Conservation (phyloP, 1,284 basidiomycete genomes). For the Ceratobasidium sp. region DNA sequence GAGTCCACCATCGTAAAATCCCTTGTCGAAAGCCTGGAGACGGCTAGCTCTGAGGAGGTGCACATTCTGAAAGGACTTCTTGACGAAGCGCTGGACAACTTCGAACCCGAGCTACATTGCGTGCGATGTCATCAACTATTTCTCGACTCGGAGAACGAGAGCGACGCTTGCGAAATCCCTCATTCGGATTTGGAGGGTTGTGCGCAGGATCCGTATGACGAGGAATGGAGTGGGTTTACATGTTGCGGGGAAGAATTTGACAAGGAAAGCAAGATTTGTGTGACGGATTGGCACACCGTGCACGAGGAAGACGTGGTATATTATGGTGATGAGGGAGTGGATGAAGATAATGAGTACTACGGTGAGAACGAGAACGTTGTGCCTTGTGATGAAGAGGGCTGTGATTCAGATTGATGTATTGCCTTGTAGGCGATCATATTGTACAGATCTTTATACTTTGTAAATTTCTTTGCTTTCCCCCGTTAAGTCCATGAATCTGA, state of each 20-base stretch:
- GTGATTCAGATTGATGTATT: not conserved
- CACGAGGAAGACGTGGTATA: conserved; percentile 4
- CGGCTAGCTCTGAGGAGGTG: not conserved
- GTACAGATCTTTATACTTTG: no score
- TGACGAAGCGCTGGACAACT: not conserved
- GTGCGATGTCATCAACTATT: conserved; percentile 1
- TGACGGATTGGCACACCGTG: not conserved
- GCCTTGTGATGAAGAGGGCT: not conserved
- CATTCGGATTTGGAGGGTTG: not conserved
- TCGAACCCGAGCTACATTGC: conserved; percentile 15
- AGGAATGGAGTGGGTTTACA: not conserved
- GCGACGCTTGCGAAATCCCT: not conserved
- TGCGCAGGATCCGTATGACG: conserved; percentile 7
- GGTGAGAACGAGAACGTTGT: conserved; percentile 13
- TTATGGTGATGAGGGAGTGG: not conserved
- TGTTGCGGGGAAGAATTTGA: conserved; percentile 17
- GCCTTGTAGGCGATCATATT: no score
- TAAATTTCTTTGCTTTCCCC: no score
- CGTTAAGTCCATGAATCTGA: no score
- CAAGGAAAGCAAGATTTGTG: not conserved
- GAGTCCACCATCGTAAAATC: not conserved
- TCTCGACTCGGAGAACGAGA: not conserved
- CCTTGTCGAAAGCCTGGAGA: not conserved
- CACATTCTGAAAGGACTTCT: not conserved
- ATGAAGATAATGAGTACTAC: conserved; percentile 19